Conservation (phyloP, 2,329 filamentous ascomycete species). For the Ophiocordyceps camponoti-floridani region DNA sequence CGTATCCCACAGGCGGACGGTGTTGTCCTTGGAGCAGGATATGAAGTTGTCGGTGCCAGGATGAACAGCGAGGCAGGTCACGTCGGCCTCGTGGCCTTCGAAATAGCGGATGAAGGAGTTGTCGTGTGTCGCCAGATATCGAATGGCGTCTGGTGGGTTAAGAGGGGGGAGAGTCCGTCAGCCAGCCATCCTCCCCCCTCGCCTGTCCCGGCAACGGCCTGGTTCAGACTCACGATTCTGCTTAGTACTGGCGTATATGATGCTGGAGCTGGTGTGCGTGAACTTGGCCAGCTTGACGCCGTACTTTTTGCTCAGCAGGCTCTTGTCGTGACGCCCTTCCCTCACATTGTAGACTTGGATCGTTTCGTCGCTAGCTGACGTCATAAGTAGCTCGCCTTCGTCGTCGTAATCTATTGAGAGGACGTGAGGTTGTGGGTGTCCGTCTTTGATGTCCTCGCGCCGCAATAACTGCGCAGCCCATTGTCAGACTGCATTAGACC, state of each 20-base stretch:
- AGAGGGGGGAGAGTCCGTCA: neutral
- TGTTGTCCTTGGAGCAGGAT: slow-evolving; percentile 80
- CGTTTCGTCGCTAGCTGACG: slow-evolving; percentile 82
- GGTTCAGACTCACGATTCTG: slow-evolving; percentile 49
- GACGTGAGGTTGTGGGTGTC: slow-evolving; percentile 40
- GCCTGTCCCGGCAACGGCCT: neutral
- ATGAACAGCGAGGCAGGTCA: slow-evolving; percentile 70
- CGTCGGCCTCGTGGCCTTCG: slow-evolving; percentile 67
- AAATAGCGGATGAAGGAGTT: slow-evolving; percentile 96
- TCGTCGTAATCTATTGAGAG: slow-evolving; percentile 95
- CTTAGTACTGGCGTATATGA: slow-evolving; percentile 92
- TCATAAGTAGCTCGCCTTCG: slow-evolving; percentile 79
- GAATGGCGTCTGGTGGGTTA: slow-evolving; percentile 50
- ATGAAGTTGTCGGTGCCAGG: slow-evolving; percentile 83
- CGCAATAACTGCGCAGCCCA: slow-evolving; percentile 29
- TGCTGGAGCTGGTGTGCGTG: slow-evolving; percentile 76
- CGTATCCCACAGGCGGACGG: slow-evolving; percentile 79
- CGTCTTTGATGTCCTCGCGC: slow-evolving; percentile 35
- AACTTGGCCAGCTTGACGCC: slow-evolving; percentile 88
- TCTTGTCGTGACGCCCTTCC: slow-evolving; percentile 78
- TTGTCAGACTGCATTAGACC: neutral
- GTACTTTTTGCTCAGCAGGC: slow-evolving; percentile 88
- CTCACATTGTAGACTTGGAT: slow-evolving; percentile 91
- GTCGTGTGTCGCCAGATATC: slow-evolving; percentile 81
- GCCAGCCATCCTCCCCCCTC: slow-evolving; percentile 1